Percentiles rank a stretch among this genome's conserved stretches.
Evolutionary conservation across 2,329 filamentous ascomycete genomes (phyloP).

Genomic region (Grosmannia huntii): DNA sequence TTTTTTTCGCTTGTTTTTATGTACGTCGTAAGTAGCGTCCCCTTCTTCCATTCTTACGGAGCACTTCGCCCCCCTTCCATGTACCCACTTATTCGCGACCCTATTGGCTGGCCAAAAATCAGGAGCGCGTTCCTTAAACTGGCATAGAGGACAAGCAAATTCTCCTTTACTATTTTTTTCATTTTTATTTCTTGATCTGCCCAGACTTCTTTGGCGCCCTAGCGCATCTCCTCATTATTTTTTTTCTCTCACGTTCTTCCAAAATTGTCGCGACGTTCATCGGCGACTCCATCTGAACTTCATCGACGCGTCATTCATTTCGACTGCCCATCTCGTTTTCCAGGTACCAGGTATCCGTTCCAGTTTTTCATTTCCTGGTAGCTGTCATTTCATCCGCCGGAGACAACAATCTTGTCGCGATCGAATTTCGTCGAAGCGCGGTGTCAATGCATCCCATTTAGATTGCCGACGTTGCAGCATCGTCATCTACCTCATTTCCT

Average conservation of each 20-base stretch:
- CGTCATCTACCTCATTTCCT: not conserved
- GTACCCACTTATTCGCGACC: not conserved
- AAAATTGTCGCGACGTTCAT: not conserved
- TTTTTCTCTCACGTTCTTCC: not conserved
- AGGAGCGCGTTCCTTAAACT: not conserved
- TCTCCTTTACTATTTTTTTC: not conserved
- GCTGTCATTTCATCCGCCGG: not conserved
- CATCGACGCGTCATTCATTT: slow-evolving; percentile 1
- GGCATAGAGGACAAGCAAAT: not conserved
- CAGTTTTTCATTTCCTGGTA: not conserved
- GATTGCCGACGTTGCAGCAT: not conserved
- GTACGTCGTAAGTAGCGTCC: too few relatives aligned
- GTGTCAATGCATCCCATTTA: slow-evolving; percentile 1
- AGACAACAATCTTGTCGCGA: not conserved
- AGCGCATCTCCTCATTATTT: not conserved
- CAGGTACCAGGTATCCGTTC: too few relatives aligned
- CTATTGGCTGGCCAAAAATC: not conserved
- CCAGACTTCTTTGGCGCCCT: not conserved
- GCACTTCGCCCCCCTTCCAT: not conserved
- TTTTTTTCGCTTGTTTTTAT: not conserved
- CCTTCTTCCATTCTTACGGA: not conserved
- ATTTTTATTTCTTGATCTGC: not conserved
- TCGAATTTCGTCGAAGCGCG: not conserved
- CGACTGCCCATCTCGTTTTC: not conserved
- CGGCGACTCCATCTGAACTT: not conserved